Base-by-base conservation (phyloP, 2,329 filamentous ascomycete species). In the Aspergillus cejpii region DNA sequence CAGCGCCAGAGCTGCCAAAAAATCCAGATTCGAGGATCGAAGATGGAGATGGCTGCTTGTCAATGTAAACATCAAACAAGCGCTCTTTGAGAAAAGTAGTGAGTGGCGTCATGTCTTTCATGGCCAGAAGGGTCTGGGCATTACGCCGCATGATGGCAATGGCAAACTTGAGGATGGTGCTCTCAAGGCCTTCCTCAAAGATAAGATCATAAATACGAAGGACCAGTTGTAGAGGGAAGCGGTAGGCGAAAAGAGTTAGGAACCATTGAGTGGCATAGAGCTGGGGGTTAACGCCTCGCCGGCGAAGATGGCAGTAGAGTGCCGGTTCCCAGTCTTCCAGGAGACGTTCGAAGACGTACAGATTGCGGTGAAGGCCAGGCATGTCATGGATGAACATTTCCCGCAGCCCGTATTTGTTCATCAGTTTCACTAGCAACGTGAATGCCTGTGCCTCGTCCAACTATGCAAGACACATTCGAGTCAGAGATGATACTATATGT, bases 201-300 rank as follows among this genome's bases (percentile, higher is more conserved):
- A 98, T 92, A 44, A 98, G 73, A 63, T 98, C 92, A 67, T 97
- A 98, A 40, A 98, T 94, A 24, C 92, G 86, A 46, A 98, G 82
- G 5, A 98, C 92, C 7, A 98, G 80, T 63, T 98, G 92, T 6
- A 98, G 76, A 6, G 92, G 92, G 66, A 98, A 98, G 33, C 94
- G 86, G 66, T 98, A 98, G 24, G 91, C 89, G 62, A 98, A 98
- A n/a, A 98, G 76, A 0, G 92, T 98, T 39, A 98, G 77, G 69
- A 98, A 98, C 92, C 92, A 98, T 66, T 98, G 92, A 0, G 92
- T 98, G 36, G 92, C 92, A 63, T 98, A 98, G 6, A 98, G 76
- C 61, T 95, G 88, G 1, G 92, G 85, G 6, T 85, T 85, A 43
- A 98, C 92, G 53, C 87, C 84, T 44, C 86, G 81, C 47, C 92